Conservation (phyloP, 768 basidiomycete species). For the Mycena sanguinolenta region DNA sequence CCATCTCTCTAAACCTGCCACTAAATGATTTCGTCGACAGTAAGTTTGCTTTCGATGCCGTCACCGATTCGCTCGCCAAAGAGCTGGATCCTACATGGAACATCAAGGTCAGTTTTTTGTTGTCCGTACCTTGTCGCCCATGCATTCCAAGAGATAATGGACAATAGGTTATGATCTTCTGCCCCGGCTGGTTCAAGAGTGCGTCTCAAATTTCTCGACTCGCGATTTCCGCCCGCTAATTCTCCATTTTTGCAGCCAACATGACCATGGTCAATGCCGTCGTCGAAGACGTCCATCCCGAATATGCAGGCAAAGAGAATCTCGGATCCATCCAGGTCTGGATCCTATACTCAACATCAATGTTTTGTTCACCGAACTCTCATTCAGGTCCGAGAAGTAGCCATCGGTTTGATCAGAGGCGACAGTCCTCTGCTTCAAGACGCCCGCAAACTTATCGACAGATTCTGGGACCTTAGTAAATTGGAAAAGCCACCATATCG, state of each 20-base stretch:
- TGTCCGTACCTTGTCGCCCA: no score
- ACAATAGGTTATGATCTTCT: constrained; percentile 26
- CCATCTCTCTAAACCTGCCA: no score
- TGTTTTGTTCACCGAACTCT: not conserved
- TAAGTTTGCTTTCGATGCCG: constrained; percentile 56
- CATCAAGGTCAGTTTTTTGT: no score
- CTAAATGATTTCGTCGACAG: no score
- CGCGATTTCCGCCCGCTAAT: not conserved
- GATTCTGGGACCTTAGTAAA: constrained; percentile 33
- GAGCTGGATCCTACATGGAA: constrained; percentile 60
- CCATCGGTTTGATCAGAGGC: constrained; percentile 23
- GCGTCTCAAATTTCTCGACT: not conserved
- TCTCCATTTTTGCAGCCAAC: constrained; percentile 27
- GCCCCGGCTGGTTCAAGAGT: constrained; percentile 40
- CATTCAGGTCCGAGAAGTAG: no score
- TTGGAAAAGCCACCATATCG: constrained; percentile 36
- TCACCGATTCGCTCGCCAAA: constrained; percentile 51
- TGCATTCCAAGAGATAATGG: no score
- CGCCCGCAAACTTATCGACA: constrained; percentile 31
- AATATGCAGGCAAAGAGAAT: constrained; percentile 27
- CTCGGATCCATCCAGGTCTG: constrained; percentile 38
- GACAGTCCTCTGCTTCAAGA: constrained; percentile 35
- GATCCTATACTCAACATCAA: not conserved
- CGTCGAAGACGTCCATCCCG: constrained; percentile 30
- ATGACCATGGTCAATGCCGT: constrained; percentile 36